Evolutionary conservation across 139 green algal species (phyloP), one percentile per base, ranked within the genome.

Genomic region (Chlamydomonas sp.): DNA sequence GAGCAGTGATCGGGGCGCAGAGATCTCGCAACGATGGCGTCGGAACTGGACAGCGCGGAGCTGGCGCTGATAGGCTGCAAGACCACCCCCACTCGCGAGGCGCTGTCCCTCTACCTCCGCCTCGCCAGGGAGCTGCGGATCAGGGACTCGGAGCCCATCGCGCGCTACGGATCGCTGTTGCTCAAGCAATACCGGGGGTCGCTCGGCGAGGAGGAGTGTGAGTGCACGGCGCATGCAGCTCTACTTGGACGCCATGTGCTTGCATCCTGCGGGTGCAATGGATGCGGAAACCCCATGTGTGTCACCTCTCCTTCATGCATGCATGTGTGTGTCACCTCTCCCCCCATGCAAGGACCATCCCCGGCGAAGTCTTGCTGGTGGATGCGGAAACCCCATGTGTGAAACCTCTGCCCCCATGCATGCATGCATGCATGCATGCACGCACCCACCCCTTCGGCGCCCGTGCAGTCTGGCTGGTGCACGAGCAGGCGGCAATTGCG

Each of bases 401-500:
- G n/a, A n/a, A n/a, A n/a, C n/a, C n/a, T n/a, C n/a, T n/a, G n/a
- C n/a, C n/a, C n/a, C n/a, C n/a, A n/a, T n/a, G n/a, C n/a, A n/a
- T n/a, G n/a, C n/a, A n/a, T n/a, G n/a, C n/a, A n/a, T n/a, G n/a
- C n/a, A n/a, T n/a, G n/a, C n/a, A n/a, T n/a, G n/a, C n/a, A n/a
- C n/a, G n/a, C n/a, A n/a, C n/a, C n/a, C n/a, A n/a, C n/a, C n/a
- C n/a, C n/a, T n/a, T n/a, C n/a, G n/a, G n/a, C n/a, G n/a, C n/a
- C n/a, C n/a, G n/a, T n/a, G 67, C 85, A 94, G 88, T 92, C 35
- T 96, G 90, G 90, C 63, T 86, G 20, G 48, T 96, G 22, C 77
- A 87, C 39, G 89, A 96, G 77, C 89, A 96, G 70, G 87, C 92
- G 30, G 82, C 87, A 0, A 62, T 89, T 0, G 88, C 90, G 24